Conservation (phyloP, 192 early-diverging fungal genomes). For the Backusella sp. region DNA sequence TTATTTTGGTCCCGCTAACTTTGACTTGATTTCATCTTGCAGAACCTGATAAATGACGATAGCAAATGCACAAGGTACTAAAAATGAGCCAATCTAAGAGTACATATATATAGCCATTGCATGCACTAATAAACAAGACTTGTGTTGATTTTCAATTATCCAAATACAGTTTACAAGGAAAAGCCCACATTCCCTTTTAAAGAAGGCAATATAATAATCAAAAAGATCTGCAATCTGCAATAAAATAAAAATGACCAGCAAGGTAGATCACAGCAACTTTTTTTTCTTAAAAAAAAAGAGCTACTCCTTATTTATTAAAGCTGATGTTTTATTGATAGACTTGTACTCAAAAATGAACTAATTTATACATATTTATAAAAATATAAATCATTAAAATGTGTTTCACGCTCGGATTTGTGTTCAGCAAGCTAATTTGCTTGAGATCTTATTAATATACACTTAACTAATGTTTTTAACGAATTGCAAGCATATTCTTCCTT, state of each 20-base stretch:
- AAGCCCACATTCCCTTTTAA: neutral
- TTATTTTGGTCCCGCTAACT: neutral
- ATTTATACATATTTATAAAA: neutral
- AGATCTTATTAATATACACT: neutral
- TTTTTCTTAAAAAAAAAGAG: neutral
- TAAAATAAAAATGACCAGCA: neutral
- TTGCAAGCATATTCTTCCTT: neutral
- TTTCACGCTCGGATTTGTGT: conserved; percentile 1
- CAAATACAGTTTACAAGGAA: neutral
- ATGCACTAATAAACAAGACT: neutral
- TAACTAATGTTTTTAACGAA: neutral
- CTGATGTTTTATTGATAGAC: neutral
- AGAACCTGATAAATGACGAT: neutral
- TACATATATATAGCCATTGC: neutral
- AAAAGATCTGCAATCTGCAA: conserved; percentile 9
- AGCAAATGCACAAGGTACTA: neutral
- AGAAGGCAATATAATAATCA: neutral
- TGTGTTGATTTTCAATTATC: neutral
- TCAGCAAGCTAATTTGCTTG: neutral
- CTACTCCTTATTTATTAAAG: neutral
- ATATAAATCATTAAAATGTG: neutral
- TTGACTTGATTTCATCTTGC: neutral
- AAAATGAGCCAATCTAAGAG: neutral
- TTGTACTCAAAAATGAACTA: neutral
- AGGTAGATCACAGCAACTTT: neutral